Evolutionary conservation across 2,329 filamentous ascomycete genomes (phyloP), one percentile per base, ranked within the genome.

Genomic region (Aspergillus transmontanensis): DNA sequence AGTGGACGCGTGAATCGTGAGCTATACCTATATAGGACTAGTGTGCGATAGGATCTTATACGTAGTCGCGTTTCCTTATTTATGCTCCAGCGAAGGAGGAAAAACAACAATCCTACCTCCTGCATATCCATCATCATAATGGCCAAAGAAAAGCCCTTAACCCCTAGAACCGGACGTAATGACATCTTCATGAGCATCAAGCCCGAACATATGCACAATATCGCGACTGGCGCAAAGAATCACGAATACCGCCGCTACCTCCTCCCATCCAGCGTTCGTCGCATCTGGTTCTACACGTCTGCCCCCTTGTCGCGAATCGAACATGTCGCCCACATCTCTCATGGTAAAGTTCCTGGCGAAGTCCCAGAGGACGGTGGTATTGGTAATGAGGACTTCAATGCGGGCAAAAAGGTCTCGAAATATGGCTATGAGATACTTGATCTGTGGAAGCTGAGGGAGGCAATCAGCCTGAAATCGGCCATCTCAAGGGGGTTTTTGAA

Each of bases 261-360:
- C 56, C 82, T 90, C 1, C 64, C 63, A 12, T 71, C 78, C 3
- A 79, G 82, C 19, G 85, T 89, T 6, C 79, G 75, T 21, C 86
- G 88, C n/a, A 81, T 89, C 68, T 90, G 88, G 88, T 79, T 90
- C 19, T 87, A 88, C 66, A 80, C 81, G 19, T 85, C 79, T 19
- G 76, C 70, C 36, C 84, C 80, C 0, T 70, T 75, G 11, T 79
- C 75, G n/a, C 75, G 84, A 60, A 73, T 90, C 10, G 83, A 79
- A 58, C 89, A 89, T 69, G 87, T 90, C 82, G 87, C 86, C 16
- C 80, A 80, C 12, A 80, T 89, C 19, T 80, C 84, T 0, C 72
- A 77, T 0, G 78, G 82, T 0, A 82, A 82, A 69, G 61, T 69
- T n/a, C 82, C 82, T 0, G 84, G 81, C 0, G 78, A 86, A 64